These are phyloP conservation scores for Pyrus pyrifolia DNA, from an alignment of 306 rosid genomes.

Conservation along the genomic window DNA sequence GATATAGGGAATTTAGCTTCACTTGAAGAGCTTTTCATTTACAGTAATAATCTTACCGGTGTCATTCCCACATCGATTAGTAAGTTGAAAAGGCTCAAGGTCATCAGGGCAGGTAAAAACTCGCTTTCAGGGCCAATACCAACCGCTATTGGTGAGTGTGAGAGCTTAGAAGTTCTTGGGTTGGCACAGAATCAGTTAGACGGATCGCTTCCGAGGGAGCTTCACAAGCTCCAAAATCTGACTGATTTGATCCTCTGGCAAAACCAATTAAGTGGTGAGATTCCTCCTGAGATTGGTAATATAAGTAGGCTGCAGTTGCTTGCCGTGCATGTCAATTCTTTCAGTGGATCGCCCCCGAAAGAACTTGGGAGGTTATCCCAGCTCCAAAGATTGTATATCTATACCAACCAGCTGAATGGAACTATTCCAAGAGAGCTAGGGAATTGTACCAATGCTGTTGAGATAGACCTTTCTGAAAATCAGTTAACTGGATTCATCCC, in stretches of 20 bases:
- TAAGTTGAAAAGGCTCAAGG: conserved; percentile 49
- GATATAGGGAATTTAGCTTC: conserved; percentile 48
- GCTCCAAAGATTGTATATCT: conserved; percentile 50
- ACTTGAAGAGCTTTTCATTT: conserved; percentile 63
- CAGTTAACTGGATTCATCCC: conserved; percentile 55
- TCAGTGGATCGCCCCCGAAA: conserved; percentile 41
- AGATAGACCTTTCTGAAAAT: conserved; percentile 71
- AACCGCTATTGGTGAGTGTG: conserved; percentile 44
- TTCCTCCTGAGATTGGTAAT: conserved; percentile 69
- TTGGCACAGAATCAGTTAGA: conserved; percentile 59
- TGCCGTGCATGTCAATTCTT: conserved; percentile 57
- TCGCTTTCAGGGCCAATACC: conserved; percentile 54
- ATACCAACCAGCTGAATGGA: conserved; percentile 67
- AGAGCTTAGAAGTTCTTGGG: conserved; percentile 55
- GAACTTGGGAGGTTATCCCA: conserved; percentile 49
- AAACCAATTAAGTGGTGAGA: conserved; percentile 48
- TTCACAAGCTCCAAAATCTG: conserved; percentile 58
- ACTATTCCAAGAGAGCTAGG: conserved; percentile 59
- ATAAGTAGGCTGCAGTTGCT: conserved; percentile 48
- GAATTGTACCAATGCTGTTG: conserved; percentile 54
- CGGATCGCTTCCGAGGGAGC: conserved; percentile 57
- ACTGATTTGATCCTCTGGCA: conserved; percentile 60
- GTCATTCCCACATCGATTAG: conserved; percentile 48
- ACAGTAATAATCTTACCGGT: conserved; percentile 65
- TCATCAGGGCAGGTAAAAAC: conserved; percentile 62